Evolutionary conservation across 2,329 filamentous ascomycete genomes (phyloP).

Genomic region (Didymella keratinophila): DNA sequence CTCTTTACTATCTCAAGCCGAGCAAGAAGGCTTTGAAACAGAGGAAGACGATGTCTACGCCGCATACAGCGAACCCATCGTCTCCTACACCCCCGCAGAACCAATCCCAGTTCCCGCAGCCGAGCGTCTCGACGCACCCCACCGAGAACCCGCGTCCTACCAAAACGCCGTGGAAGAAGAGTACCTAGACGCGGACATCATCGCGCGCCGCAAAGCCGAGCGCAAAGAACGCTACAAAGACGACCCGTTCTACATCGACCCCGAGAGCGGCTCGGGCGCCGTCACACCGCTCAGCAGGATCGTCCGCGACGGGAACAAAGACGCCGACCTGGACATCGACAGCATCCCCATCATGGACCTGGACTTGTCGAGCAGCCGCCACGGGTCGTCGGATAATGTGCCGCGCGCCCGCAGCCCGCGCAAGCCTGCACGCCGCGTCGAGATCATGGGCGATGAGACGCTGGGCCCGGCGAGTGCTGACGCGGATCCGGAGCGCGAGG

Average conservation of each 20-base stretch:
- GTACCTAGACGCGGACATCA: constrained; percentile 75
- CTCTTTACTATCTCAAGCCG: constrained; percentile 66
- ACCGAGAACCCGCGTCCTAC: constrained; percentile 52
- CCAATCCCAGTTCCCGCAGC: constrained; percentile 49
- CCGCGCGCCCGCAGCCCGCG: constrained; percentile 40
- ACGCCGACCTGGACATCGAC: constrained; percentile 82
- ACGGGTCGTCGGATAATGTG: constrained; percentile 27
- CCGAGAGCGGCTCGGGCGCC: constrained; percentile 62
- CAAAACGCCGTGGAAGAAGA: constrained; percentile 56
- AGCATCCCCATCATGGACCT: constrained; percentile 96
- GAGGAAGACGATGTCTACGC: constrained; percentile 56
- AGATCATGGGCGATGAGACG: constrained; percentile 59
- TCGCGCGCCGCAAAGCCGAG: constrained; percentile 77
- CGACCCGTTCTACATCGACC: constrained; percentile 91
- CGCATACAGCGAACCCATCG: constrained; percentile 56
- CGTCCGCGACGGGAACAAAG: constrained; percentile 70
- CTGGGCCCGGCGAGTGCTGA: constrained; percentile 48
- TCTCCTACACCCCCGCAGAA: constrained; percentile 30
- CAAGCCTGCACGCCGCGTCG: constrained; percentile 48
- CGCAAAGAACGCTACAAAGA: constrained; percentile 84
- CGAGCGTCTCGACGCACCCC: constrained; percentile 53
- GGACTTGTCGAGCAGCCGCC: constrained; percentile 65
- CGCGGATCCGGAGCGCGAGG: constrained; percentile 36
- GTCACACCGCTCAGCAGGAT: constrained; percentile 84
- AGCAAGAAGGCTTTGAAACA: constrained; percentile 54